Conservation (phyloP, 768 basidiomycete genomes). For the Tephrocybe rancida region DNA sequence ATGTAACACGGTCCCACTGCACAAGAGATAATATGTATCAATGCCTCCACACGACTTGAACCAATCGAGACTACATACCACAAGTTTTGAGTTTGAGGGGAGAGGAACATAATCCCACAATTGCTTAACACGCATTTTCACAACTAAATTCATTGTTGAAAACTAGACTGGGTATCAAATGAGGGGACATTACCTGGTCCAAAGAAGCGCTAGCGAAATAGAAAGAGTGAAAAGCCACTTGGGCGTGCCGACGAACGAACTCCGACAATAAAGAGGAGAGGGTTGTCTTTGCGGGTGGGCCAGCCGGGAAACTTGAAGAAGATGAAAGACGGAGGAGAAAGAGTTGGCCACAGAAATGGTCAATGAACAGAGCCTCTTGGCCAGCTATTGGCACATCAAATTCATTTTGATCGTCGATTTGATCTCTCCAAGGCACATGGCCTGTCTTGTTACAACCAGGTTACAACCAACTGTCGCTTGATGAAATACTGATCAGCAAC, state of each 20-base stretch:
- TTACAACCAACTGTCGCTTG: too few relatives aligned
- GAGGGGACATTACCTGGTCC: slow-evolving; percentile 6
- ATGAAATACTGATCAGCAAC: too few relatives aligned
- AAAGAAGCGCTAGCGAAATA: slow-evolving; percentile 4
- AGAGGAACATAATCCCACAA: slow-evolving; percentile 37
- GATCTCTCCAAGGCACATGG: too few relatives aligned
- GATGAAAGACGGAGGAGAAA: slow-evolving; percentile 25
- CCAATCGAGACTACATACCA: slow-evolving; percentile 39
- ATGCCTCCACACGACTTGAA: not conserved
- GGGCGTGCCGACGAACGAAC: slow-evolving; percentile 31
- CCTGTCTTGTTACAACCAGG: too few relatives aligned
- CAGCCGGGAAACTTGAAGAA: slow-evolving; percentile 28
- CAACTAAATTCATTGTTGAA: slow-evolving; percentile 1
- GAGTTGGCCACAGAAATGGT: slow-evolving; percentile 17
- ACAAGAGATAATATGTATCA: slow-evolving; percentile 2
- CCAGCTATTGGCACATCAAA: not conserved
- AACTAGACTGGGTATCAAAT: not conserved
- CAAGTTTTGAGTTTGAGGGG: slow-evolving; percentile 40
- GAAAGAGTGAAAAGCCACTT: slow-evolving; percentile 40
- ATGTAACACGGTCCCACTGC: slow-evolving; percentile 73
- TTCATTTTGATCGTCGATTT: slow-evolving; percentile 16
- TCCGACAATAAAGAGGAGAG: slow-evolving; percentile 26
- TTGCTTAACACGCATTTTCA: slow-evolving; percentile 24
- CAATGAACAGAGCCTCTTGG: not conserved
- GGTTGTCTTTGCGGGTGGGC: slow-evolving; percentile 26